Evolutionary conservation across 768 basidiomycete genomes (phyloP).

Genomic region (Trametes maxima): DNA sequence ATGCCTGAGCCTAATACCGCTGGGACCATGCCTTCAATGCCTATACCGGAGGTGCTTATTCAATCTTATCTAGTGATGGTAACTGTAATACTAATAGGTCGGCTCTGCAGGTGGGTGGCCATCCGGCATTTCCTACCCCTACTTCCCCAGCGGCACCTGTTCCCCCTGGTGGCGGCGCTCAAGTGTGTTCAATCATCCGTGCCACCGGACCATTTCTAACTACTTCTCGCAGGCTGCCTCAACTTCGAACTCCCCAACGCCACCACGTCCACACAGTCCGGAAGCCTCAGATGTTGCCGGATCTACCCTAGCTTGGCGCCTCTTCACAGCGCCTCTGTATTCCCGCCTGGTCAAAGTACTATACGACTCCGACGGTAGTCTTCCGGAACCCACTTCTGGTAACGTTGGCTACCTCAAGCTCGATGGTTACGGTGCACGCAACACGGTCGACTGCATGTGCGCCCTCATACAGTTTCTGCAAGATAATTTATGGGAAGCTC

Average conservation of each 20-base stretch:
- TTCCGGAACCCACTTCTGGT: background rate
- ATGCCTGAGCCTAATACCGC: background rate
- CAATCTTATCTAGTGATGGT: background rate
- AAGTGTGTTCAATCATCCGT: background rate
- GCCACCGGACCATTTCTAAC: background rate
- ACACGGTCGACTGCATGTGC: slow-evolving; percentile 16
- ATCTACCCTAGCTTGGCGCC: background rate
- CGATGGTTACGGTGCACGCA: slow-evolving; percentile 9
- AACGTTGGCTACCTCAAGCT: slow-evolving; percentile 11
- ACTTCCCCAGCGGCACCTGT: background rate
- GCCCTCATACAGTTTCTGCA: slow-evolving; percentile 6
- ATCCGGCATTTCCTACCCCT: no score
- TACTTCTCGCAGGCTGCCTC: background rate
- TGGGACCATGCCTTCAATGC: background rate
- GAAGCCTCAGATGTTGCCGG: background rate
- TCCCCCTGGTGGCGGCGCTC: background rate
- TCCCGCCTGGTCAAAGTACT: background rate
- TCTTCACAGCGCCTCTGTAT: slow-evolving; percentile 1
- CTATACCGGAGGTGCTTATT: background rate
- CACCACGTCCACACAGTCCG: slow-evolving; percentile 1
- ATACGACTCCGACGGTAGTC: background rate
- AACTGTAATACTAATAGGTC: background rate
- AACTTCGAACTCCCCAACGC: background rate
- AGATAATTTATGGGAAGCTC: slow-evolving; percentile 3
- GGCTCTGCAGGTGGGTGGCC: no score